Base-by-base conservation (phyloP, 805 yeast genomes). In the Candida peoriensis region DNA sequence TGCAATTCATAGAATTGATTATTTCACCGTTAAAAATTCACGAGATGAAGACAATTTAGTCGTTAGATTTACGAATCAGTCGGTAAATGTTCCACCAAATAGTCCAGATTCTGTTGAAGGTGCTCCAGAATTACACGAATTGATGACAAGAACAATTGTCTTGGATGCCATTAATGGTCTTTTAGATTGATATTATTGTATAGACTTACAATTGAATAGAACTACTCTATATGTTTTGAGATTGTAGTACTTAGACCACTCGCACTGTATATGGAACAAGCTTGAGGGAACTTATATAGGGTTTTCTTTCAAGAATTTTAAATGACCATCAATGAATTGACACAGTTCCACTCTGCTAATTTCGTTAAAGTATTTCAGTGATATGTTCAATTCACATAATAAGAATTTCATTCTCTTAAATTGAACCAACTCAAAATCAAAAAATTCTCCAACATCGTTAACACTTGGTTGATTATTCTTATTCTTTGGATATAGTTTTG, bases 401-500 rank as follows among this genome's bases (percentile, higher is more conserved):
- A 75, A 58, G 36, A 61, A 61, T 34, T 67, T 58, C 81, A 77
- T 75, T 38, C 70, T 68, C 31, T 61, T 56, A 77, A 79, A 78
- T 45, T 73, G 76, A 16, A 64, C 64, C 30, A 65, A 57, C 46
- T 76, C 83, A 47, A 75, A 72, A 50, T 76, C 82, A 46, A 41
- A 48, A 20, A 41, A 38, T 30, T 59, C 55, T 26, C 31, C 31
- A 13, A 25, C 32, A 15, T 25, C 36, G 10, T 32, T 15, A 23
- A 22, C 21, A 8, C 13, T 15, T n/a, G 12, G 15, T 18, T 28
- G 23, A 14, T 28, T 28, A 17, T 30, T 24, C 23, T 30, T 21
- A 20, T 33, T 35, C 14, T 30, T 24, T 13, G 35, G 37, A n/a
- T 13, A 15, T 8, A 38, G 19, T 23, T 23, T 30, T 6, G 61